phyloP scores from a whole-genome alignment of 306 rosid genomes.

The Casuarina cunninghamiana region DNA sequence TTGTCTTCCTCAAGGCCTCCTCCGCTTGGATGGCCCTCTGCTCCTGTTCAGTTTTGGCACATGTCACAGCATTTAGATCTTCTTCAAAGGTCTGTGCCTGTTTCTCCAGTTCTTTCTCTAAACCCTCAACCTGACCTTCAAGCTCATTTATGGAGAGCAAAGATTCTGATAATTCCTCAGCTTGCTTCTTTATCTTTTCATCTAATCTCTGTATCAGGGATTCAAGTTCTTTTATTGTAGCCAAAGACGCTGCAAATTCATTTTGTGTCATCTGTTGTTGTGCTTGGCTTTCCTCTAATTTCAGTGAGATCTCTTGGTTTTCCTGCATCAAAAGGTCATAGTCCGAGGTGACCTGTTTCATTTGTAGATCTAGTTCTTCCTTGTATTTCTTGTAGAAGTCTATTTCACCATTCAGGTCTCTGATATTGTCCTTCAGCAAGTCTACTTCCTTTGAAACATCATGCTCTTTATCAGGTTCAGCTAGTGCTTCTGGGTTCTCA shows the following conservation, averaged over 20 bases:
- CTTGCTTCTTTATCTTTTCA: conserved; percentile 64
- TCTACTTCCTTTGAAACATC: conserved; percentile 42
- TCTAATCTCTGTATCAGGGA: conserved; percentile 72
- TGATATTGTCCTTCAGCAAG: conserved; percentile 51
- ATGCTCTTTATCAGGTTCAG: conserved; percentile 21
- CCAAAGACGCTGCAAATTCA: conserved; percentile 61
- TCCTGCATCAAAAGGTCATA: conserved; percentile 72
- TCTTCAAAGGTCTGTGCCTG: conserved; percentile 64
- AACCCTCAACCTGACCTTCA: conserved; percentile 59
- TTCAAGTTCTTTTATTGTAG: conserved; percentile 69
- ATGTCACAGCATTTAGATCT: conserved; percentile 47
- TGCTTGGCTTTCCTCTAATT: conserved; percentile 59
- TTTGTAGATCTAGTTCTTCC: conserved; percentile 57
- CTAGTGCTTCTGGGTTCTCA: conserved; percentile 26
- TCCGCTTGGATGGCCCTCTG: conserved; percentile 65
- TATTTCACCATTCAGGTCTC: conserved; percentile 61
- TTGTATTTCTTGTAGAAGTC: conserved; percentile 46
- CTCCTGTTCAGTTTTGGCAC: conserved; percentile 67
- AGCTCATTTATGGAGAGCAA: conserved; percentile 71
- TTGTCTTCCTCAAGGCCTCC: conserved; percentile 69
- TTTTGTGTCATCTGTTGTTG: conserved; percentile 42
- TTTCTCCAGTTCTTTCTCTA: conserved; percentile 63
- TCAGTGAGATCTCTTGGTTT: conserved; percentile 59
- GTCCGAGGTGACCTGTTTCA: conserved; percentile 60
- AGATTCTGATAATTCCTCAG: conserved; percentile 59